These are phyloP conservation scores for Barbatosphaeria neglecta DNA, from an alignment of 495 filamentous ascomycete species.

Conservation along the genomic window DNA sequence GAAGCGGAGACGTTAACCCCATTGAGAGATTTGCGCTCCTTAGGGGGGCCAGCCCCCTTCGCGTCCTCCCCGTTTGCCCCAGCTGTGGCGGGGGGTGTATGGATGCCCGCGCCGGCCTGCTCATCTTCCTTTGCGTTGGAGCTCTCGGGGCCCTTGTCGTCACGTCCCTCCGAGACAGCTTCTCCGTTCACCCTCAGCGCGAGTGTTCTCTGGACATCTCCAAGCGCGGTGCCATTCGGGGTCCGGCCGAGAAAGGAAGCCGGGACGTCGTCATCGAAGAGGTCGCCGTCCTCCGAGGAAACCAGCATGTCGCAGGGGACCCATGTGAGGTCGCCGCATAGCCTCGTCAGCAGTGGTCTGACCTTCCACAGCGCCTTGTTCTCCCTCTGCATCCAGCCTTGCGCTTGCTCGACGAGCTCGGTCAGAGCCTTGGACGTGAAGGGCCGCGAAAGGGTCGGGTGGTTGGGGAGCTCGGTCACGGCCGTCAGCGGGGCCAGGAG, in stretches of 20 bases:
- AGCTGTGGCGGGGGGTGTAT: background rate
- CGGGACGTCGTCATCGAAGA: conserved; percentile 32
- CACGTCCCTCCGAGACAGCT: background rate
- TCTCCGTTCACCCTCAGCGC: background rate
- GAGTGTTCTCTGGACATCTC: background rate
- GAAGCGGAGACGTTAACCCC: too few relatives aligned
- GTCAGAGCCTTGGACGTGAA: conserved; percentile 75
- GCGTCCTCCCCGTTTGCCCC: background rate
- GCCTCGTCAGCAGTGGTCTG: conserved; percentile 63
- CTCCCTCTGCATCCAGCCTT: conserved; percentile 65
- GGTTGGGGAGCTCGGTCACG: conserved; percentile 70
- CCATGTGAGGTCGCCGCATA: conserved; percentile 73
- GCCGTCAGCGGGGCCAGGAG: conserved; percentile 79
- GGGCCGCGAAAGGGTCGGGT: conserved; percentile 72
- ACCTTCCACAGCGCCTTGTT: conserved; percentile 61
- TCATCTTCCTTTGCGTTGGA: background rate
- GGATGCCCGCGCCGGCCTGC: background rate
- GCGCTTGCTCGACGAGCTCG: conserved; percentile 58
- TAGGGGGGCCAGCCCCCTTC: background rate
- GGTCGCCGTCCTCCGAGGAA: conserved; percentile 38
- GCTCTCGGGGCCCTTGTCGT: conserved; percentile 6
- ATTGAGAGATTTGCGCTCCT: background rate
- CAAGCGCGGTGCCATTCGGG: background rate
- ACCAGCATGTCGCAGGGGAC: conserved; percentile 57
- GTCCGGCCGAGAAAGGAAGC: conserved; percentile 14